Base-by-base conservation (phyloP, 2,329 filamentous ascomycete species). In the Nigrospora oryzae region DNA sequence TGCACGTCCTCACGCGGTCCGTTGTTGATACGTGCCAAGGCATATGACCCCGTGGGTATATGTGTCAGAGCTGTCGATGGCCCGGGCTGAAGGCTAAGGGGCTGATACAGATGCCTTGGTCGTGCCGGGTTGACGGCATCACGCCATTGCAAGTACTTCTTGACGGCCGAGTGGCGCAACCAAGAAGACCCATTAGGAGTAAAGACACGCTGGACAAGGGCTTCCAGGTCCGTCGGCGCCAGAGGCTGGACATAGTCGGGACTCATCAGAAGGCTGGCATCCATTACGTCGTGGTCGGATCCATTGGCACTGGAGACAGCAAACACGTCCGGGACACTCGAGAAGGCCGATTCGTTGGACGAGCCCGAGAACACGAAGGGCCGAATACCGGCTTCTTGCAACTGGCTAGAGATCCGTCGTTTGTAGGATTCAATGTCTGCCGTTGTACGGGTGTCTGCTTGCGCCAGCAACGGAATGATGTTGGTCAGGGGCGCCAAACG, bases 191-290 rank as follows among this genome's bases (percentile, higher is more conserved):
- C 89, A 38, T 91, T 83, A 4, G 77, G 74, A 38, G 89, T 83
- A 54, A 97, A 90, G 1, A 96, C 68, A 15, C 79, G 77, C 10
- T 80, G 70, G n/a, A 95, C 77, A 1, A 97, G 70, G 10, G 68
- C 63, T 5, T 63, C 57, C 2, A 97, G 76, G 36, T 97, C 90
- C 10, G 89, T 93, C 1, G 77, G 65, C 3, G 86, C 66, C 5
- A 96, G 71, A 1, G 91, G 91, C 49, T 88, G 84, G 13, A 93
- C 71, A 59, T 96, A 97, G 56, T 93, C 86, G 1, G 90, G 84
- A 45, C 83, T 89, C 91, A 97, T 97, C 15, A 97, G 74, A 0
- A 95, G 71, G 56, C 89, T 95, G 15, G 90, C 91, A 61, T 97
- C 91, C 83, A 97, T 94, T 37, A 76, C 81, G 35, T 95, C 88